Evolutionary conservation across 306 rosid species (phyloP).

Genomic region (Cajanus cajan): DNA sequence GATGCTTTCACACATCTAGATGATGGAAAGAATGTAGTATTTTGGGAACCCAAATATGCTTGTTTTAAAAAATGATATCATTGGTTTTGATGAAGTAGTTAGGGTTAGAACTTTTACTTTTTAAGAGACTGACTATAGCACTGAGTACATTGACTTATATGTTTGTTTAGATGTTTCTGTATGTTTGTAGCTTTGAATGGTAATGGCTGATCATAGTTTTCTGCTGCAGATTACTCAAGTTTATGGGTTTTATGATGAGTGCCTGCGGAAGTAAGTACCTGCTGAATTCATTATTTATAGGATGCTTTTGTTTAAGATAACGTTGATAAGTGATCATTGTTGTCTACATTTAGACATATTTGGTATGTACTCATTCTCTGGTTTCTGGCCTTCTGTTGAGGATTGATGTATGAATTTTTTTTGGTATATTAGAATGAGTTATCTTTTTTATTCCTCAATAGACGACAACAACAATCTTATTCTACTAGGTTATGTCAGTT

Average conservation of each 20-base stretch:
- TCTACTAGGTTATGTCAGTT: background rate
- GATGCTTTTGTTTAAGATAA: background rate
- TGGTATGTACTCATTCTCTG: background rate
- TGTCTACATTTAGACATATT: background rate
- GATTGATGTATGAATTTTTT: background rate
- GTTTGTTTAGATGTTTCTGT: background rate
- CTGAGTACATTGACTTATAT: background rate
- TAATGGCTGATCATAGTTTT: constrained; percentile 30
- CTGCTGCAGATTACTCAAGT: constrained; percentile 94
- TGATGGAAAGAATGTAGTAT: background rate
- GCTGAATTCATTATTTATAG: constrained; percentile 22
- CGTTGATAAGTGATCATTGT: background rate
- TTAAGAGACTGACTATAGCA: background rate
- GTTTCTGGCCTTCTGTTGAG: background rate
- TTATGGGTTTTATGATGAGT: constrained; percentile 94
- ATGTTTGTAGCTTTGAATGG: background rate
- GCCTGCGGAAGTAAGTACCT: constrained; percentile 84
- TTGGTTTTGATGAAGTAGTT: background rate
- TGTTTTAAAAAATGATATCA: background rate
- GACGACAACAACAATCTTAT: background rate
- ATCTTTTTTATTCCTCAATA: background rate
- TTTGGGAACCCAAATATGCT: constrained; percentile 9
- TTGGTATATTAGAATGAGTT: background rate
- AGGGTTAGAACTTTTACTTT: background rate
- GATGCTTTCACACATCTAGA: background rate